Conservation (phyloP, 257 asterid genomes). For the Dorcoceras hygrometricum region DNA sequence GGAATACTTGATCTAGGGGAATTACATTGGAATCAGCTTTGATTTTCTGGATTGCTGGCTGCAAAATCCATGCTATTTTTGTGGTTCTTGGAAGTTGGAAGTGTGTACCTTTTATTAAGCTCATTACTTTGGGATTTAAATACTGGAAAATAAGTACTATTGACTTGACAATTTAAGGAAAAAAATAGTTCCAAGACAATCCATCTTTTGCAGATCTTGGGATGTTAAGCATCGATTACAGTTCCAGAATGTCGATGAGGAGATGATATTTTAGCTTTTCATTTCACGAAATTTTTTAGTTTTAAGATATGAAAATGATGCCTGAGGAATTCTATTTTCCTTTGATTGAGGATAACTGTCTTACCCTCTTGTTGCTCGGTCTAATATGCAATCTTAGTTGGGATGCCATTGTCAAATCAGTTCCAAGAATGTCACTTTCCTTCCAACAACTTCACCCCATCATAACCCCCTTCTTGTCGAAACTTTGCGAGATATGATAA, state of each 20-base stretch:
- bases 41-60: background rate
- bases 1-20: slow-evolving; percentile 18
- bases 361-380: background rate
- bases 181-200: background rate
- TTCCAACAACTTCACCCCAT: background rate
- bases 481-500: background rate
- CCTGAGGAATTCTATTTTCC: background rate
- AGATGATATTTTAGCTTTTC: background rate
- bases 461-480: background rate
- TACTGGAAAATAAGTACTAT: too few relatives aligned
- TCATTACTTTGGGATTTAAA: background rate
- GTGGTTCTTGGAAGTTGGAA: background rate
- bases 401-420: background rate
- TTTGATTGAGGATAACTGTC: background rate
- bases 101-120: background rate
- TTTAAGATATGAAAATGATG: background rate
- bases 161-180: too few relatives aligned
- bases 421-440: background rate
- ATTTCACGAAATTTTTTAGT: background rate
- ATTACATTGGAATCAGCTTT: background rate
- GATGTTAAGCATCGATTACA: background rate
- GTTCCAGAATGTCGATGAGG: background rate
- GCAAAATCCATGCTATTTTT: background rate
- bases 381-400: background rate
- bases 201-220: background rate